phyloP scores from a whole-genome alignment of 768 basidiomycete species.

The Amanita fuliginea region DNA sequence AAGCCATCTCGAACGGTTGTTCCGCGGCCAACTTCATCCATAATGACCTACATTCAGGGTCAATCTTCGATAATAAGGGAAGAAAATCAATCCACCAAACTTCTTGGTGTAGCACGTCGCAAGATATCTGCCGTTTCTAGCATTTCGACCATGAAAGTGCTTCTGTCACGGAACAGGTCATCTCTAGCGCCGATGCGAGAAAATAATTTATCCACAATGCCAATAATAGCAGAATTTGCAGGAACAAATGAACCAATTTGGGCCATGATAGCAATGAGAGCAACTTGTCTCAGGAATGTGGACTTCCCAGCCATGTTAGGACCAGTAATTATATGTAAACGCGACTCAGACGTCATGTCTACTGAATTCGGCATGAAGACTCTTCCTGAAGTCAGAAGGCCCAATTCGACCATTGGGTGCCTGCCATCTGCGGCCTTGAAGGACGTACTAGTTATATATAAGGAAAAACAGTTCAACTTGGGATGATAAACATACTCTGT shows the following conservation, averaged over 20 bases:
- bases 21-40: slow-evolving; percentile 98
- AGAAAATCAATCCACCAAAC: slow-evolving; percentile 47
- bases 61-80: not conserved
- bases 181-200: slow-evolving; percentile 94
- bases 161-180: slow-evolving; percentile 85
- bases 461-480: not conserved
- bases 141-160: slow-evolving; percentile 99
- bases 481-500: slow-evolving; percentile 43
- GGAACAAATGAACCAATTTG: slow-evolving; percentile 94
- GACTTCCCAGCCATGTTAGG: slow-evolving; percentile 97
- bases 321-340: slow-evolving; percentile 79
- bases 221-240: slow-evolving; percentile 68
- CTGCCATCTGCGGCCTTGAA: slow-evolving; percentile 72
- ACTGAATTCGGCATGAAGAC: slow-evolving; percentile 82
- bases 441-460: slow-evolving; percentile 25
- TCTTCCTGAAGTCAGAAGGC: slow-evolving; percentile 62
- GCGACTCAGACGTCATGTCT: slow-evolving; percentile 43
- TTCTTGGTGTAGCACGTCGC: slow-evolving; percentile 66
- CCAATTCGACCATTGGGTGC: slow-evolving; percentile 89
- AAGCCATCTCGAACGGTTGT: slow-evolving; percentile 89
- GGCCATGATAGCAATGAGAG: slow-evolving; percentile 81
- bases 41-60: slow-evolving; percentile 64
- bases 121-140: slow-evolving; percentile 90
- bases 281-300: slow-evolving; percentile 84
- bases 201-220: slow-evolving; percentile 85